Conservation (phyloP, 31 red algal genomes). For the Bonnemaisonia californica region DNA sequence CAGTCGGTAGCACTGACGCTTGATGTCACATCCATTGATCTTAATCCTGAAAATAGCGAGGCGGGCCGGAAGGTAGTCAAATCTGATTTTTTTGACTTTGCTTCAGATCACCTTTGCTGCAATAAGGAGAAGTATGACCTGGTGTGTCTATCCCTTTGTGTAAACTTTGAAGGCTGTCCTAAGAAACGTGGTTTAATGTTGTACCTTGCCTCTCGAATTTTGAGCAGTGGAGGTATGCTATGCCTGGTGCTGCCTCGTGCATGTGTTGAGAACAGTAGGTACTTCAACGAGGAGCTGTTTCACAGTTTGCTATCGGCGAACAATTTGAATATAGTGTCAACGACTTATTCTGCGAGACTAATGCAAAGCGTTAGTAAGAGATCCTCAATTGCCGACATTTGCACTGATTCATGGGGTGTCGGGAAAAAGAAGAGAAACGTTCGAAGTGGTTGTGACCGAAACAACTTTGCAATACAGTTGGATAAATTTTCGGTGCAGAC, state of each 20-base stretch:
- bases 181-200: constrained; percentile 51
- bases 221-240: not conserved
- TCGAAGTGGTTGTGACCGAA: constrained; percentile 9
- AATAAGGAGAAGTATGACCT: constrained; percentile 31
- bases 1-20: no score
- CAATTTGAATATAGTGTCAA: not conserved
- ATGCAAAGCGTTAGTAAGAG: constrained; percentile 28
- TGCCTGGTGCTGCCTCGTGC: constrained; percentile 50
- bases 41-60: constrained; percentile 41
- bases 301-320: constrained; percentile 13
- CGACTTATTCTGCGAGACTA: constrained; percentile 10
- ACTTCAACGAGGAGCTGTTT: constrained; percentile 30
- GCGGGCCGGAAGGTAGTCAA: constrained; percentile 30
- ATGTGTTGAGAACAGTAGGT: constrained; percentile 53
- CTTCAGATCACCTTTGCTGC: not conserved
- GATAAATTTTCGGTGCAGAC: not conserved
- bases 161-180: constrained; percentile 63
- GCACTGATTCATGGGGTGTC: not conserved
- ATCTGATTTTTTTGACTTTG: constrained; percentile 64
- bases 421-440: not conserved
- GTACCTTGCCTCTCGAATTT: not conserved
- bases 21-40: constrained; percentile 52
- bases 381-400: not conserved
- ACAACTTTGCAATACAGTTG: constrained; percentile 40
- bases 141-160: constrained; percentile 47